Percentiles rank a stretch among this genome's conserved stretches.
Conservation (phyloP, 2,329 filamentous ascomycete genomes). For the Rutstroemia sp. region DNA sequence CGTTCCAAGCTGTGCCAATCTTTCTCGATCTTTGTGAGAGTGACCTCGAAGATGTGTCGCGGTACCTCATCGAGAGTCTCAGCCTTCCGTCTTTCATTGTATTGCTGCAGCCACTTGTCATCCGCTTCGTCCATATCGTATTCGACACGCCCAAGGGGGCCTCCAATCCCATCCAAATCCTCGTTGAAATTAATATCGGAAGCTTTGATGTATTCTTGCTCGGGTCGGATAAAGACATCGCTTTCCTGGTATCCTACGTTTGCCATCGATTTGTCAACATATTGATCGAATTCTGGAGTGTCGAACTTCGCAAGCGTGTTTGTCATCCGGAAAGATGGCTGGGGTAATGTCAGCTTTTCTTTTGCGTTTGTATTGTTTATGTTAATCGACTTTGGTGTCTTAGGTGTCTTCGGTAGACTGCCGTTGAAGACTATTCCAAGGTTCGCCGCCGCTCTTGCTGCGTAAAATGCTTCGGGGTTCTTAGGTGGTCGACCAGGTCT, state of each 20-base stretch:
- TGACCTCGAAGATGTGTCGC: constrained; percentile 92
- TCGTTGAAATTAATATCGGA: constrained; percentile 53
- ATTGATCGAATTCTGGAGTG: constrained; percentile 79
- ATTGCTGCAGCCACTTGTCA: constrained; percentile 84
- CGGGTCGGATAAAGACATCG: constrained; percentile 76
- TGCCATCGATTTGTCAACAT: constrained; percentile 94
- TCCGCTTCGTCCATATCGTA: constrained; percentile 99
- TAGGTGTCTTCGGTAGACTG: constrained; percentile 32
- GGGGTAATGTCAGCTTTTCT: constrained; percentile 70
- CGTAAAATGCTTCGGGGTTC: constrained; percentile 51
- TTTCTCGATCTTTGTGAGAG: constrained; percentile 98
- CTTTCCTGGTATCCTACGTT: constrained; percentile 94
- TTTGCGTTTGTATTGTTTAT: constrained; percentile 73
- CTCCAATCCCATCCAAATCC: constrained; percentile 44
- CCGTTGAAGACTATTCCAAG: constrained; percentile 15
- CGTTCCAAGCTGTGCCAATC: constrained; percentile 97
- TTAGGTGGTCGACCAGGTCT: constrained; percentile 59
- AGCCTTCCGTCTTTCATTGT: constrained; percentile 70
- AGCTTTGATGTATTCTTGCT: constrained; percentile 62
- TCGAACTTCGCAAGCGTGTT: constrained; percentile 76
- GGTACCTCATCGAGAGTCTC: constrained; percentile 77
- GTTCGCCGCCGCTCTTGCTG: constrained; percentile 36
- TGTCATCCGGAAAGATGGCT: constrained; percentile 67
- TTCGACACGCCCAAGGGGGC: constrained; percentile 73
- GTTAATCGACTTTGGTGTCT: constrained; percentile 61